Conservation (phyloP, 2,329 filamentous ascomycete genomes). For the Cercospora sp. region DNA sequence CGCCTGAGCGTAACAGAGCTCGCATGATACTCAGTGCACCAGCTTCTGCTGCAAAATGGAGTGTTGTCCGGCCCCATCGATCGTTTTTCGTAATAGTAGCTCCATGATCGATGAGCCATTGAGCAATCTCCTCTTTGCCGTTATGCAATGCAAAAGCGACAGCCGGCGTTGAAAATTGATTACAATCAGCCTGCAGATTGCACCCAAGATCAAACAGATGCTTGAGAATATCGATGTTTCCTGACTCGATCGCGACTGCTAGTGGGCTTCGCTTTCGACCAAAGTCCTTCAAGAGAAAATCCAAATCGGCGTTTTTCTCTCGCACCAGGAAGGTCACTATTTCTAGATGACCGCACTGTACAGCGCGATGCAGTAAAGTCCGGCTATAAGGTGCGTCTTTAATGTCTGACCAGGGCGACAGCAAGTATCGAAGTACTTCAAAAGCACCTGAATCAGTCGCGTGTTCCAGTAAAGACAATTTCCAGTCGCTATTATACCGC, state of each 20-base stretch:
- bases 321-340: not conserved
- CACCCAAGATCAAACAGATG: not conserved
- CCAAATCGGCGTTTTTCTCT: not conserved
- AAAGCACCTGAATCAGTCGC: not conserved
- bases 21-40: not conserved
- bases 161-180: not conserved
- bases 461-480: not conserved
- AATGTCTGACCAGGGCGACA: not conserved
- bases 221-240: not conserved
- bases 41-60: not conserved
- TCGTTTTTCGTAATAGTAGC: not conserved
- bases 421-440: not conserved
- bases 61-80: too few relatives aligned
- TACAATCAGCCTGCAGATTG: not conserved
- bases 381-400: not conserved
- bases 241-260: not conserved
- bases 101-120: not conserved
- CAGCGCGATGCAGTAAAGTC: not conserved
- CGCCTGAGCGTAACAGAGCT: not conserved
- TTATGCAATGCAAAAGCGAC: too few relatives aligned
- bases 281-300: not conserved
- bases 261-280: not conserved
- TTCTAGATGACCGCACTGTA: not conserved
- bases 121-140: too few relatives aligned
- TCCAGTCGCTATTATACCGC: too few relatives aligned